Evolutionary conservation across 2,329 filamentous ascomycete species (phyloP).

Genomic region (Diaporthe sp.): DNA sequence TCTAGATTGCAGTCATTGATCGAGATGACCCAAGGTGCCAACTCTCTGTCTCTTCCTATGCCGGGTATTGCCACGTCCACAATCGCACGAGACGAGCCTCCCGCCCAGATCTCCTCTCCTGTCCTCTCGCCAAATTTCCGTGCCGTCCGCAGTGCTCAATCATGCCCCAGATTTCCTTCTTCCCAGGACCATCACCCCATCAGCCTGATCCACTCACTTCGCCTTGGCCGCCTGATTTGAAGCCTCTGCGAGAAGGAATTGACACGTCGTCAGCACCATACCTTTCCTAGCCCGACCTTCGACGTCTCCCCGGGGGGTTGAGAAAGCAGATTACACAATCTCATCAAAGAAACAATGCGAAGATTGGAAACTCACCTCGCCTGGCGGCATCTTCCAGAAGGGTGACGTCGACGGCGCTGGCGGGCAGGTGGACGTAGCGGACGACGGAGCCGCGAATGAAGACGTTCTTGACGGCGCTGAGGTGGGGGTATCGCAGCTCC

Average conservation of each 20-base stretch:
- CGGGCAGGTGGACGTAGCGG: conserved; percentile 89
- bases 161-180: background rate
- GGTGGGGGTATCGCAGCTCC: conserved; percentile 92
- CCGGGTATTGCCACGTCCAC: background rate
- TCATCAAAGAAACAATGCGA: background rate
- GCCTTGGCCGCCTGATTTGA: conserved; percentile 67
- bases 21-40: background rate
- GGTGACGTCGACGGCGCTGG: conserved; percentile 83
- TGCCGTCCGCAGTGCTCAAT: background rate
- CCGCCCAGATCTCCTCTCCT: background rate
- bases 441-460: conserved; percentile 95
- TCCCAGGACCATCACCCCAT: background rate
- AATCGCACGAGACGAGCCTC: background rate
- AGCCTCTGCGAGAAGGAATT: conserved; percentile 55
- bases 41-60: background rate
- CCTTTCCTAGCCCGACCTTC: too few species aligned
- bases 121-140: background rate
- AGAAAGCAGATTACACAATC: background rate
- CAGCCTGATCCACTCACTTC: conserved; percentile 50
- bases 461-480: conserved; percentile 92
- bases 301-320: too few species aligned
- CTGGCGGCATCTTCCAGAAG: conserved; percentile 91
- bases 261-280: background rate
- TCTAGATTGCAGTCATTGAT: background rate
- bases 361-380: conserved; percentile 69